Evolutionary conservation across 2,329 filamentous ascomycete species (phyloP), one percentile per base, ranked within the genome.

Genomic region (Penicillium paneum): DNA sequence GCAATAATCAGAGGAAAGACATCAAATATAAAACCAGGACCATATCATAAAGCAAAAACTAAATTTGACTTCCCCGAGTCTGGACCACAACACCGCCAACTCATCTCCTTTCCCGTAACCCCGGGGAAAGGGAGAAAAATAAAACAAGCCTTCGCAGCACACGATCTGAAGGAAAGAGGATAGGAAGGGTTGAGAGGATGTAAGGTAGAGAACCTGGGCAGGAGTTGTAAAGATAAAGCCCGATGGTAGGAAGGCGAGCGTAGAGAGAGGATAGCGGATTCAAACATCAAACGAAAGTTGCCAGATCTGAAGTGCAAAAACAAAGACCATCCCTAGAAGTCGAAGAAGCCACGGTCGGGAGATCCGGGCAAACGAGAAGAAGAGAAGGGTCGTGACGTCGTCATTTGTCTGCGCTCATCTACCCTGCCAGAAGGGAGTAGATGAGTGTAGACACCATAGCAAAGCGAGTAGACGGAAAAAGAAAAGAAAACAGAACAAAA

Each of bases 361-460:
- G 13, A 48, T 32, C 36, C 54, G 51, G 53, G 55, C 53, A 35
- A 54, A 64, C 55, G 51, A 66, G 58, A 61, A 63, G 47, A 58
- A 61, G 57, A 61, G 45, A 61, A 64, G 62, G 54, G 60, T 71
- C 68, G 65, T 71, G 62, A 70, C 63, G 64, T 71, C 68, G 63
- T 71, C 64, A 69, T 59, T 47, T 46, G 50, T 35, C 49, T 48
- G 46, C 52, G 42, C 52, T 43, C 48, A 34, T 41, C 47, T 47
- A 6, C 8, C 17, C 34, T 36, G 8, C 26, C 8, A 8, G 8
- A 15, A 34, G 8, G n/a, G 17, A 24, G 19, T 10, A 28, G 28
- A 31, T 15, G 39, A 42, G 39, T 17, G 39, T 17, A 40, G 44
- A 45, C 51, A 57, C 49, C 46, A 54, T 38, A 49, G 42, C 35